Evolutionary conservation across 2,329 filamentous ascomycete species (phyloP), one percentile per base, ranked within the genome.

Genomic region (Phaeophleospora eucalypticola): DNA sequence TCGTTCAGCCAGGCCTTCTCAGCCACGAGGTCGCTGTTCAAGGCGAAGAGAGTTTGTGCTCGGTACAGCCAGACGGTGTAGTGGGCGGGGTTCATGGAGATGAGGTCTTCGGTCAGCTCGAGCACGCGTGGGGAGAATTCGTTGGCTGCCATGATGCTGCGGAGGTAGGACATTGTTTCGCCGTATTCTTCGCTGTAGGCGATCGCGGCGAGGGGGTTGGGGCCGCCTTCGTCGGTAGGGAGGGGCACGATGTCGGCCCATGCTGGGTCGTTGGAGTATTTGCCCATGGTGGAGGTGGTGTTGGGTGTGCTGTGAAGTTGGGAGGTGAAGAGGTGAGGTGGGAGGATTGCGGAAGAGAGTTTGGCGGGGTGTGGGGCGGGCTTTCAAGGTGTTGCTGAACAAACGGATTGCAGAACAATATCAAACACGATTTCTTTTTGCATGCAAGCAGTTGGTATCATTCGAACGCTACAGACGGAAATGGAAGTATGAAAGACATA

Each of bases 21-120:
- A 49, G 84, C 77, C 2, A 74, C 69, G 36, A 93, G 73, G 45
- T 83, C 72, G 39, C 84, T 76, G 39, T 79, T 68, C 19, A 95
- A 74, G 2, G 80, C 76, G 54, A 84, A 79, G 40, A 97, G 71
- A 43, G 85, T 86, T 62, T 84, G 82, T 58, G 90, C 89, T 52
- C 93, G 86, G 74, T 95, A 98, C 17, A 97, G 81, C 93, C 93
- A 98, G 52, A 97, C 91, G 14, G 93, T 98, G 72, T 98, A 98
- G 73, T 98, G 93, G 1, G 93, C 90, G 14, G 93, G 87, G 68
- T 98, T 98, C 79, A 96, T 83, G 50, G 77, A 75, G 64, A 98
- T 97, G 64, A 98, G 83, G 68, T 91, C 83, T 65, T 89, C 85
- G 3, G 93, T 98, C 52, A 98, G 80, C 24, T 76, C 78, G 36